phyloP scores from a whole-genome alignment of 2,329 filamentous ascomycete species.

The Paraphaeosphaeria sporulosa region DNA sequence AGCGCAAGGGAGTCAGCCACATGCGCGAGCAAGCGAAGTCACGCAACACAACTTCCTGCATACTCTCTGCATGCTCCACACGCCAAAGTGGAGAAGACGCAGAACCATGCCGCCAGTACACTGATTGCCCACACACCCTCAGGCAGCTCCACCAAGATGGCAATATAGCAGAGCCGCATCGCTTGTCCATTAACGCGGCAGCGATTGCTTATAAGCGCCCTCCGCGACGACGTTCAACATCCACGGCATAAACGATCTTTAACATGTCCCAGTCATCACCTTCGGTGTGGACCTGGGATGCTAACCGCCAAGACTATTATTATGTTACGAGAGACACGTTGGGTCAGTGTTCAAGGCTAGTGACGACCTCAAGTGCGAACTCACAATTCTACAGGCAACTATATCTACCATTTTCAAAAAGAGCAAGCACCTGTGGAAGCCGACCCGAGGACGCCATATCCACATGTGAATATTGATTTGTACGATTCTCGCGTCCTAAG shows the following conservation, averaged over 20 bases:
- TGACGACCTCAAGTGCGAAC: background rate
- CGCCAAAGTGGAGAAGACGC: conserved; percentile 9
- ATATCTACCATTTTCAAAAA: conserved; percentile 5
- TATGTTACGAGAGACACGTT: conserved; percentile 9
- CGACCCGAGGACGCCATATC: background rate
- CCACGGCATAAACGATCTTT: background rate
- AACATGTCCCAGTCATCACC: conserved; percentile 3
- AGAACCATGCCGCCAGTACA: conserved; percentile 1
- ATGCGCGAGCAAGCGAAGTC: conserved; percentile 10
- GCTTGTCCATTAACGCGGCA: background rate
- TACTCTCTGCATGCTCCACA: conserved; percentile 6
- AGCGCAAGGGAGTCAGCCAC: conserved; percentile 13
- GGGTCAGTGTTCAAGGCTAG: background rate
- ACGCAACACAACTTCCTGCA: conserved; percentile 7
- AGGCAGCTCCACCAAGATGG: conserved; percentile 7
- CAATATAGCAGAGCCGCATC: conserved; percentile 17
- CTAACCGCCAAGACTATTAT: conserved; percentile 16
- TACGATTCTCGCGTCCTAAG: background rate
- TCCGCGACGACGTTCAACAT: background rate
- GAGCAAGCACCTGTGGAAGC: background rate
- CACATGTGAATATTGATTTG: background rate
- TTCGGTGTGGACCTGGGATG: conserved; percentile 18
- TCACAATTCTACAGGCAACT: background rate
- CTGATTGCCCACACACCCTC: conserved; percentile 8
- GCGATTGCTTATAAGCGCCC: background rate